Conservation (phyloP, 2,329 filamentous ascomycete species). For the Cladosporium sp. region DNA sequence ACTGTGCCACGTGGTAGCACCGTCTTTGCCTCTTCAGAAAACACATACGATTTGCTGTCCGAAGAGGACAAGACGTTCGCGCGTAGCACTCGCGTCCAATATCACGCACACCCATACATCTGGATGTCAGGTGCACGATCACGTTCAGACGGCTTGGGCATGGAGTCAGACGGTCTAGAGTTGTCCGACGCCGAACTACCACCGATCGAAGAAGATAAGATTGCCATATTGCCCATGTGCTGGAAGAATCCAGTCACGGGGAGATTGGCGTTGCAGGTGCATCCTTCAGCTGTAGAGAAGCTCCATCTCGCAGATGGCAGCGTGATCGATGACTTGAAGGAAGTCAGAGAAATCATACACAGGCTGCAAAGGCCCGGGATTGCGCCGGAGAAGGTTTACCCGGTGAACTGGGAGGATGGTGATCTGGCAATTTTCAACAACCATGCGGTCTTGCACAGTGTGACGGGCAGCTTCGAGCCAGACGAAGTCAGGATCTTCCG, state of each 20-base stretch:
- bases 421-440: constrained; percentile 80
- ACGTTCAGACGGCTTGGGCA: constrained; percentile 68
- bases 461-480: constrained; percentile 72
- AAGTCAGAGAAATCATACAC: constrained; percentile 71
- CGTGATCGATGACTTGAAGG: constrained; percentile 67
- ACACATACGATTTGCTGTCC: constrained; percentile 69
- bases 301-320: constrained; percentile 68
- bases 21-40: constrained; percentile 71
- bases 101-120: constrained; percentile 77
- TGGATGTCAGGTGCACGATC: constrained; percentile 75
- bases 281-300: constrained; percentile 70
- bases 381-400: constrained; percentile 66
- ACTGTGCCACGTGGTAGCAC: constrained; percentile 74
- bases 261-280: constrained; percentile 69
- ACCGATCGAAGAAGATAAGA: constrained; percentile 64
- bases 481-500: constrained; percentile 75
- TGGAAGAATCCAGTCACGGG: constrained; percentile 76
- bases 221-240: constrained; percentile 73
- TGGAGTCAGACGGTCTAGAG: constrained; percentile 68
- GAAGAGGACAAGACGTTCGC: constrained; percentile 68
- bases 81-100: constrained; percentile 68
- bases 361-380: constrained; percentile 72
- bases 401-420: constrained; percentile 76
- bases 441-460: constrained; percentile 71
- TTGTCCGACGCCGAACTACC: constrained; percentile 63